Evolutionary conservation across 805 yeast genomes (phyloP).

Genomic region (Teunomyces pallodes): DNA sequence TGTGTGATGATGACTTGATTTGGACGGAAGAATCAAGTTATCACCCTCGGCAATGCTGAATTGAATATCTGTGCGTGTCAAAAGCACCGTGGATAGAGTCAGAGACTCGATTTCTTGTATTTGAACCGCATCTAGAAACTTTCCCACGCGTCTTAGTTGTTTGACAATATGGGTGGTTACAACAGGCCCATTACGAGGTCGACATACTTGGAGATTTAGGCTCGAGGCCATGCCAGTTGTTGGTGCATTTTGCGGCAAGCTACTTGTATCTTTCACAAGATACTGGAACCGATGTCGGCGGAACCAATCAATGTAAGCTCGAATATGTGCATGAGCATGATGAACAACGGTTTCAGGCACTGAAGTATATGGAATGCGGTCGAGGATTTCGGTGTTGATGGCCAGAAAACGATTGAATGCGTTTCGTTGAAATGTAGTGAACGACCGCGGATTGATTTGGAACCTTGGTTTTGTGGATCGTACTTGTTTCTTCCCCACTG

Average conservation of each 20-base stretch:
- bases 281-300: slow-evolving; percentile 8
- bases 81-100: neutral
- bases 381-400: neutral
- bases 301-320: slow-evolving; percentile 9
- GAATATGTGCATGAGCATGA: neutral
- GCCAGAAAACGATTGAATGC: neutral
- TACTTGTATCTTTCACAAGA: neutral
- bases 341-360: neutral
- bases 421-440: neutral
- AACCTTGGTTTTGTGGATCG: neutral
- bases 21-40: slow-evolving; percentile 4
- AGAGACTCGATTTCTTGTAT: neutral
- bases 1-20: neutral
- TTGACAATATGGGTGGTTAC: slow-evolving; percentile 3
- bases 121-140: slow-evolving; percentile 8
- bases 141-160: slow-evolving; percentile 2
- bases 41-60: slow-evolving; percentile 5
- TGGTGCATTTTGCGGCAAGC: neutral
- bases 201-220: neutral
- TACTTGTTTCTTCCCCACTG: neutral
- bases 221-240: neutral
- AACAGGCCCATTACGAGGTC: neutral
- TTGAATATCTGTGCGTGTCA: slow-evolving; percentile 8
- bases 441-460: neutral
- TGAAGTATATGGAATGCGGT: slow-evolving; percentile 1